Evolutionary conservation across 2,329 filamentous ascomycete species (phyloP), one percentile per base, ranked within the genome.

Genomic region (Paecilomyces niveus): DNA sequence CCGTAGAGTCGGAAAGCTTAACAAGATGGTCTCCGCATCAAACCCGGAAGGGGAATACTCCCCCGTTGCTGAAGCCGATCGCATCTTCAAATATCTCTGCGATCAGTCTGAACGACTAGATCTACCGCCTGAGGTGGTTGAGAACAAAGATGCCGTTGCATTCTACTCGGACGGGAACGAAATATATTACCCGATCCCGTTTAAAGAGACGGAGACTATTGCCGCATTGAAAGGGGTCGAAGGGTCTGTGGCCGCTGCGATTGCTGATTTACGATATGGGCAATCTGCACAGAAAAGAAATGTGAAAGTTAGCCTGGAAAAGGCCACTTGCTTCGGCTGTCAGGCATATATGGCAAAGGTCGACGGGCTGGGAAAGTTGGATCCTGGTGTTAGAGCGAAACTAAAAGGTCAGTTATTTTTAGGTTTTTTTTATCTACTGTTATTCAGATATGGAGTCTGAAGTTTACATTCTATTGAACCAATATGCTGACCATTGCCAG

Each of bases 181-280:
- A 52, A 68, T 75, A 26, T 77, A 76, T 58, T 76, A 68, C 26
- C 74, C 74, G 1, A 75, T 75, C 59, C 80, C 80, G 0, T 77
- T 81, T 62, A 82, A 82, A 61, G 78, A 81, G 65, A 81, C 79
- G 0, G 80, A 83, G 62, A 80, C 80, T 1, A 72, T 79, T 10
- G 78, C 79, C 7, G 80, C 84, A 3, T 72, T 87, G 62, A 86
- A 86, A 66, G 84, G 80, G 5, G 73, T 86, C 5, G 85, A 87
- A 64, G 85, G 81, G 4, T 78, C 80, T 45, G 76, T 84, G n/a
- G 83, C 83, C 2, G 81, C 81, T n/a, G 79, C 82, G 1, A 80
- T 89, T 59, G 83, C 81, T 9, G 78, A 85, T 66, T 69, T 87
- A 26, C 75, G 78, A 53, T 78, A 79, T 66, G 80, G 78, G n/a